Evolutionary conservation across 2,329 filamentous ascomycete species (phyloP).

Genomic region (Akanthomyces dipterigenus): DNA sequence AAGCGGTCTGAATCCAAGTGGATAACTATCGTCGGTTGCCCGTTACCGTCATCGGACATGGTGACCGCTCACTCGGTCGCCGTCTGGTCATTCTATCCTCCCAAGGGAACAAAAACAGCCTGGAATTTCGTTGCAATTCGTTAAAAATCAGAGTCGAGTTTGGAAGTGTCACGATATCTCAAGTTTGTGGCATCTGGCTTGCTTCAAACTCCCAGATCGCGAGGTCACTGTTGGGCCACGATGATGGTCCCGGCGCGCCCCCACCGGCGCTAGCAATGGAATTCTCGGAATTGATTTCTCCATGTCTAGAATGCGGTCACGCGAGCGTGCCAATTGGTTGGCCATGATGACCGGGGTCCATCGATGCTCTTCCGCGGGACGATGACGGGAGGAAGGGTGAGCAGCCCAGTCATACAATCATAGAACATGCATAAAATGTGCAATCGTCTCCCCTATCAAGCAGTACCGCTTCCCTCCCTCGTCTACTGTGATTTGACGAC

Average conservation of each 20-base stretch:
- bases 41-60: background rate
- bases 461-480: background rate
- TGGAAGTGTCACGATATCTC: background rate
- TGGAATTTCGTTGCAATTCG: background rate
- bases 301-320: background rate
- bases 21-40: background rate
- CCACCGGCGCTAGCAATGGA: background rate
- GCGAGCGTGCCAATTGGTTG: background rate
- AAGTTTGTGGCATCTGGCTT: background rate
- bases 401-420: no score
- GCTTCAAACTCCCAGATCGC: background rate
- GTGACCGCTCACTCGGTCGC: background rate
- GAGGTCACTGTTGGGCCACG: background rate
- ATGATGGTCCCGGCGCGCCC: background rate
- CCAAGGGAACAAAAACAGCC: background rate
- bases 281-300: background rate
- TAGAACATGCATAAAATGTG: background rate
- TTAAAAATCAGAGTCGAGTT: background rate
- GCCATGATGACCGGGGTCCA: background rate
- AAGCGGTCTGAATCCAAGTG: background rate
- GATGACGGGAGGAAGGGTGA: background rate
- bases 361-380: background rate
- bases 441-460: background rate
- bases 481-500: background rate
- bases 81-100: background rate